Conservation (phyloP, 2,329 filamentous ascomycete species). For the Venturiaceae sp. region DNA sequence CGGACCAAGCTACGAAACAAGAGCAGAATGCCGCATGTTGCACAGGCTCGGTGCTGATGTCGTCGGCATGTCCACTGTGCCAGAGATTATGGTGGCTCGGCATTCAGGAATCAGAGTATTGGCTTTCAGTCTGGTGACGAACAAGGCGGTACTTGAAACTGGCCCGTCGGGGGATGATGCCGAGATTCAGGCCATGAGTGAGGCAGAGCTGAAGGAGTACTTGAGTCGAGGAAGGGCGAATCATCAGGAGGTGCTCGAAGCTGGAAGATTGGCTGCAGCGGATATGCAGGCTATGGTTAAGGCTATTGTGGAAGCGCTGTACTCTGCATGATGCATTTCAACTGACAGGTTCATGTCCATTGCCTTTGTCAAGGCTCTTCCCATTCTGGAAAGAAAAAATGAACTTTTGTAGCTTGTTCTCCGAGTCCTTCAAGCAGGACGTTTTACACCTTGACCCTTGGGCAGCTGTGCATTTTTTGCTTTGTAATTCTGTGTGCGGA, state of each 20-base stretch:
- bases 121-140: conserved; percentile 57
- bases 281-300: conserved; percentile 45
- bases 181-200: conserved; percentile 39
- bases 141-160: conserved; percentile 50
- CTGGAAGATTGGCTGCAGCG: conserved; percentile 47
- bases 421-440: too few species aligned
- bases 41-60: conserved; percentile 52
- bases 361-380: too few species aligned
- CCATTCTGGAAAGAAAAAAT: too few species aligned
- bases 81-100: conserved; percentile 56
- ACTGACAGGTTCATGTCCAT: neutral
- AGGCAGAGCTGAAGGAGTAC: conserved; percentile 42
- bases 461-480: too few species aligned
- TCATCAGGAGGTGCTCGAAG: conserved; percentile 56
- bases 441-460: too few species aligned
- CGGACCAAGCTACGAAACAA: conserved; percentile 56
- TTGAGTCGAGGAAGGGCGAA: conserved; percentile 51
- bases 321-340: neutral
- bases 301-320: neutral
- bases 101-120: conserved; percentile 54
- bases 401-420: too few species aligned
- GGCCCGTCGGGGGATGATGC: conserved; percentile 49
- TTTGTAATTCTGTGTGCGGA: too few species aligned
- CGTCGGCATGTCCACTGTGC: conserved; percentile 63
- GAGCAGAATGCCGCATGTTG: conserved; percentile 55